phyloP scores from a whole-genome alignment of 2,329 filamentous ascomycete species.

The Knoxdaviesia capensis region DNA sequence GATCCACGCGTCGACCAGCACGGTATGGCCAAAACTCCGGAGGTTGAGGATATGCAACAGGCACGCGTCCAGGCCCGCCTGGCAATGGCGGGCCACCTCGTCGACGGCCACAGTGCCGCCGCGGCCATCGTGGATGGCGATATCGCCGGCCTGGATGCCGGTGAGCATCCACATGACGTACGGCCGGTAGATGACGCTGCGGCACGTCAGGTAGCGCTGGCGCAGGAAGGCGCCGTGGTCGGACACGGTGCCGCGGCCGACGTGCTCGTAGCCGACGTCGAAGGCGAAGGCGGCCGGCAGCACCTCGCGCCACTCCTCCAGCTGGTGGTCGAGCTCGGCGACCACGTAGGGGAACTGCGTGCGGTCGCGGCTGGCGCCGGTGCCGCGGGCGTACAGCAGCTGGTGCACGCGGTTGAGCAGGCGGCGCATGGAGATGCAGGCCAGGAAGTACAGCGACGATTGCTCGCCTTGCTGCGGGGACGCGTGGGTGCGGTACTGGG shows the following conservation, averaged over 20 bases:
- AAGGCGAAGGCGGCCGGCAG: slow-evolving; percentile 22
- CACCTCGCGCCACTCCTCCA: slow-evolving; percentile 27
- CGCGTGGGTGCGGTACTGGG: slow-evolving; percentile 21
- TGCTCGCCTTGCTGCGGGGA: slow-evolving; percentile 19
- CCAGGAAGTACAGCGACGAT: slow-evolving; percentile 30
- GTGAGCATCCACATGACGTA: slow-evolving; percentile 28
- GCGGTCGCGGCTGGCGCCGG: slow-evolving; percentile 21
- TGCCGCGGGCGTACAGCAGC: slow-evolving; percentile 24
- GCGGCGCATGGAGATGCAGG: slow-evolving; percentile 29
- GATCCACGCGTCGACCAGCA: slow-evolving; percentile 33
- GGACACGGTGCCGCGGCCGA: slow-evolving; percentile 10
- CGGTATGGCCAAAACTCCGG: slow-evolving; percentile 24
- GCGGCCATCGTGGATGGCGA: slow-evolving; percentile 9
- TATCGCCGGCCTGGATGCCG: slow-evolving; percentile 12
- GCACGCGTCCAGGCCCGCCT: slow-evolving; percentile 24
- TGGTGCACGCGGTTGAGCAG: slow-evolving; percentile 27
- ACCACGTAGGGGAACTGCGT: slow-evolving; percentile 25
- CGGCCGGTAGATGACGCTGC: slow-evolving; percentile 29
- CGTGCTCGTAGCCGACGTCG: slow-evolving; percentile 9
- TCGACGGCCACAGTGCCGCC: slow-evolving; percentile 15
- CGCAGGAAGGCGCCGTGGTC: slow-evolving; percentile 26
- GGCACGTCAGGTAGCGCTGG: slow-evolving; percentile 29
- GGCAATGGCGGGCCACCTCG: slow-evolving; percentile 10
- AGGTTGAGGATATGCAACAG: slow-evolving; percentile 27
- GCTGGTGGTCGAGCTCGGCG: slow-evolving; percentile 24